Evolutionary conservation across 2,329 filamentous ascomycete genomes (phyloP).

Genomic region (Ophiostoma triangulosporum): DNA sequence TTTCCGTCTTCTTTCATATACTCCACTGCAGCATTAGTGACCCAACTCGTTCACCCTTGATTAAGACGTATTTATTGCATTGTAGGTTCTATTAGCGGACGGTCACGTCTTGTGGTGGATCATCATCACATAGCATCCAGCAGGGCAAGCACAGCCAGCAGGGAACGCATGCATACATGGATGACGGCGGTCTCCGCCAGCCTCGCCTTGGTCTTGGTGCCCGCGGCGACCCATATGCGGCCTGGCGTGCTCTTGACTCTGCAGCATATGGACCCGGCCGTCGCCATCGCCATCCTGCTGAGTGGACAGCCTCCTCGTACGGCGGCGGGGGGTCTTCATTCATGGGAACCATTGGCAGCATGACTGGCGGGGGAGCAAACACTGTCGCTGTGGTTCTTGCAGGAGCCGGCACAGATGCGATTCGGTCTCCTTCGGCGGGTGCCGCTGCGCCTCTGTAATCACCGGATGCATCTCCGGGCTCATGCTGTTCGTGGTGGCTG

Average conservation of each 20-base stretch:
- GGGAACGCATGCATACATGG: background rate
- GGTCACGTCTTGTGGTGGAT: background rate
- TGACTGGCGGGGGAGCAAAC: background rate
- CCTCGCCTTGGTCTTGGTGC: background rate
- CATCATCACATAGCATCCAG: background rate
- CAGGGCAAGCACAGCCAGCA: background rate
- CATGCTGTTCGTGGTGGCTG: background rate
- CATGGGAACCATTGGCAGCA: background rate
- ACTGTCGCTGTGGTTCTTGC: background rate
- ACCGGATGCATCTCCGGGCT: background rate
- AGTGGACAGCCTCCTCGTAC: background rate
- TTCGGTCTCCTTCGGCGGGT: background rate
- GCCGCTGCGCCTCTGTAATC: background rate
- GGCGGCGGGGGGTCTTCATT: background rate
- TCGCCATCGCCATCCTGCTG: background rate
- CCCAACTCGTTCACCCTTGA: no score
- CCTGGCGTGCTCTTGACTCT: background rate
- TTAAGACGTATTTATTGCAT: background rate
- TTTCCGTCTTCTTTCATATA: background rate
- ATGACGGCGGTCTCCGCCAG: background rate
- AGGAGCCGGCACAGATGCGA: background rate
- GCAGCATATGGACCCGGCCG: background rate
- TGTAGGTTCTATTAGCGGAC: background rate
- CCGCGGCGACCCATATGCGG: background rate
- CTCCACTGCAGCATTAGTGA: no score